Evolutionary conservation across 2,329 filamentous ascomycete genomes (phyloP).

Genomic region (Trichoderma semiorbis): DNA sequence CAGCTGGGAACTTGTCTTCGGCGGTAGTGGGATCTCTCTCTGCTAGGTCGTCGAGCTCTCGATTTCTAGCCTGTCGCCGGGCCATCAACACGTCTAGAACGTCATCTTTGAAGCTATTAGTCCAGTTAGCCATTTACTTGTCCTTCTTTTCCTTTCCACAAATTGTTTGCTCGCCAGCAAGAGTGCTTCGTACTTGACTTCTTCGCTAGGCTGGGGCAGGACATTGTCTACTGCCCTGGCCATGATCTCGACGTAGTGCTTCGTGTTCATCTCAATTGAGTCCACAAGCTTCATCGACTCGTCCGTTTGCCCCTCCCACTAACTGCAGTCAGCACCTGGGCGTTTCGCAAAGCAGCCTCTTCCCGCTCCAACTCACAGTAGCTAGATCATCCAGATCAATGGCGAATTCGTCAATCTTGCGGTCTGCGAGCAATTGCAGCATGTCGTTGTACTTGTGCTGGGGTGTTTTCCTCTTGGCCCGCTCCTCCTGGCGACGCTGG

Average conservation of each 20-base stretch:
- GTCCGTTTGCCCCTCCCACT: conserved; percentile 73
- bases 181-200: conserved; percentile 64
- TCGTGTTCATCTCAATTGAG: conserved; percentile 85
- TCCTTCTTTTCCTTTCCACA: background rate
- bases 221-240: conserved; percentile 83
- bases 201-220: conserved; percentile 73
- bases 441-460: conserved; percentile 86
- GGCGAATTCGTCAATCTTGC: conserved; percentile 70
- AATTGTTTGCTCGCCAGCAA: background rate
- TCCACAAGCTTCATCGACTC: conserved; percentile 71
- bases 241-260: conserved; percentile 91
- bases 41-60: conserved; percentile 64
- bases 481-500: conserved; percentile 47
- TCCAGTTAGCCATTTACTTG: background rate
- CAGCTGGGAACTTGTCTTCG: conserved; percentile 81
- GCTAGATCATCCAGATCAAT: conserved; percentile 88
- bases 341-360: background rate
- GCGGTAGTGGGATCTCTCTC: conserved; percentile 64
- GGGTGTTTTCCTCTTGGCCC: conserved; percentile 50
- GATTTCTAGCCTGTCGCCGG: conserved; percentile 81
- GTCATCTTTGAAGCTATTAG: conserved; percentile 86
- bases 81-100: conserved; percentile 96
- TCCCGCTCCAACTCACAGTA: conserved; percentile 48
- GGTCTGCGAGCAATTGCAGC: conserved; percentile 82
- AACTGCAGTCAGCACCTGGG: background rate